Evolutionary conservation across 2,329 filamentous ascomycete genomes (phyloP).

Genomic region (Periconia digitata): DNA sequence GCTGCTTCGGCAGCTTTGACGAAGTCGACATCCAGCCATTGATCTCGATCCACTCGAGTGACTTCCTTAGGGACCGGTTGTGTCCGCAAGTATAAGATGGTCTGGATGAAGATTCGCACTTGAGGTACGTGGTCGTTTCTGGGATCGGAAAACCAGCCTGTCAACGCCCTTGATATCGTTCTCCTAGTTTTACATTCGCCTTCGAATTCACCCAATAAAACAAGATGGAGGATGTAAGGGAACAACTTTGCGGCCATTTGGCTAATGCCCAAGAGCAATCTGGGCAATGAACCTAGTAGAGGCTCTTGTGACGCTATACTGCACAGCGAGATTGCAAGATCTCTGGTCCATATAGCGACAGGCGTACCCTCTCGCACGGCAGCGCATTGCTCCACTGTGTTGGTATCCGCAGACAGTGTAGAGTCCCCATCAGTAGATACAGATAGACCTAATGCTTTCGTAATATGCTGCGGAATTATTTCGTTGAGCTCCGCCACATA

Average conservation of each 20-base stretch:
- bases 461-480: constrained; percentile 32
- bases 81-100: constrained; percentile 84
- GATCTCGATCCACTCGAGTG: constrained; percentile 75
- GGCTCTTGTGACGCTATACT: constrained; percentile 59
- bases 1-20: constrained; percentile 70
- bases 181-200: constrained; percentile 59
- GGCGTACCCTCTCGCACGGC: constrained; percentile 17
- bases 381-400: constrained; percentile 21
- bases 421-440: constrained; percentile 16
- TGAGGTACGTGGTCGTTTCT: constrained; percentile 59
- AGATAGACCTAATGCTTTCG: constrained; percentile 27
- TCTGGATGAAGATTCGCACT: constrained; percentile 72
- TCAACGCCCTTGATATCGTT: constrained; percentile 65
- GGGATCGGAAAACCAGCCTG: constrained; percentile 61
- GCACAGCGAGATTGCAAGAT: constrained; percentile 61
- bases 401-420: constrained; percentile 1
- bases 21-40: constrained; percentile 86
- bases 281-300: constrained; percentile 68
- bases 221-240: constrained; percentile 82
- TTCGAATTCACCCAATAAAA: constrained; percentile 69
- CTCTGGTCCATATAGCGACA: constrained; percentile 59
- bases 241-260: constrained; percentile 74
- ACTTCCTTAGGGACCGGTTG: constrained; percentile 73
- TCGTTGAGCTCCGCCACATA: constrained; percentile 33
- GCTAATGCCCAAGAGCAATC: constrained; percentile 65